Conservation (phyloP, 164 flowering plant species). For the Magnolia changhungtana region DNA sequence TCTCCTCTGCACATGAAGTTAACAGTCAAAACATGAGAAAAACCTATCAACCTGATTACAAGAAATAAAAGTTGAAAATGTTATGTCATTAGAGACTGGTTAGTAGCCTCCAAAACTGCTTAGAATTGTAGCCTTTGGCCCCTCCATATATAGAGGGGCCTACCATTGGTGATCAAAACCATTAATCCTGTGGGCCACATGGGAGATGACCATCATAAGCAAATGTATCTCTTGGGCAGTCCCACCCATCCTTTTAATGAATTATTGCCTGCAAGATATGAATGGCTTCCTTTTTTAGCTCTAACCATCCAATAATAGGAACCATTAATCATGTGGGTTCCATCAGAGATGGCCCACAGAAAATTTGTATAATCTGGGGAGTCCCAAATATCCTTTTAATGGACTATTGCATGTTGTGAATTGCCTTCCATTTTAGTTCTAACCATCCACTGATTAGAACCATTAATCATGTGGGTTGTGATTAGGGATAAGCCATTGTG, state of each 20-base stretch:
- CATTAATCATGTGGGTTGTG: too few species aligned
- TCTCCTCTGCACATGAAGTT: slow-evolving; percentile 31
- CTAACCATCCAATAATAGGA: neutral
- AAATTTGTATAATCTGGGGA: neutral
- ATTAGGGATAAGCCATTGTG: too few species aligned
- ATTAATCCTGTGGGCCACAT: neutral
- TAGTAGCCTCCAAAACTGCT: neutral
- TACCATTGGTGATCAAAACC: neutral
- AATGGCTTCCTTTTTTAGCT: neutral
- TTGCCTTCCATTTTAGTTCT: neutral
- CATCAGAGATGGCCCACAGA: too few species aligned
- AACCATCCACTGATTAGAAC: neutral
- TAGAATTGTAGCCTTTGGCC: too few species aligned
- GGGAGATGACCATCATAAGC: neutral
- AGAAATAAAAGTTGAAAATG: neutral
- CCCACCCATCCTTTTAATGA: neutral
- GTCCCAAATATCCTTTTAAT: neutral
- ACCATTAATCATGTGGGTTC: neutral
- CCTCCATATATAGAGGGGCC: neutral
- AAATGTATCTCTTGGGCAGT: neutral
- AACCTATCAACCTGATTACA: too few species aligned
- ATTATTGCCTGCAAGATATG: neutral
- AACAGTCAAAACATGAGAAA: neutral
- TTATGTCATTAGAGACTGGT: neutral
- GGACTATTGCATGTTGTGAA: neutral